Evolutionary conservation across 495 filamentous ascomycete genomes (phyloP).

Genomic region (Hypoxylon fuscum): DNA sequence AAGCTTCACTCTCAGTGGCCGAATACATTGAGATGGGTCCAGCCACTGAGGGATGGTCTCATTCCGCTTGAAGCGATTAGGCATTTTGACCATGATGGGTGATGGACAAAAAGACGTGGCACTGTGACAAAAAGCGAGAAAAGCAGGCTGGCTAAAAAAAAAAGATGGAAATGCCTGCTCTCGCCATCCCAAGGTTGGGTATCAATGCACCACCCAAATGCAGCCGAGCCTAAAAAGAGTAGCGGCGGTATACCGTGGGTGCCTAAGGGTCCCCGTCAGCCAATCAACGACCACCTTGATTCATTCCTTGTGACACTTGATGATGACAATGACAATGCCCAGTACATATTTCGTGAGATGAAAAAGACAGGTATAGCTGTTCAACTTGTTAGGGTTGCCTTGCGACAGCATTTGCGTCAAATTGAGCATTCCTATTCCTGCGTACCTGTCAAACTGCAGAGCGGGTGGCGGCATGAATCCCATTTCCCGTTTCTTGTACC

Average conservation of each 20-base stretch:
- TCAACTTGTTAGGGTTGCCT: constrained; percentile 26
- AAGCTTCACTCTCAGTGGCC: constrained; percentile 22
- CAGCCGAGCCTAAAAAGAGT: constrained; percentile 42
- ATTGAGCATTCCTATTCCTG: constrained; percentile 12
- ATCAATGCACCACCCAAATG: constrained; percentile 39
- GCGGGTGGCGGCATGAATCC: constrained; percentile 35
- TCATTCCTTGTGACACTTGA: constrained; percentile 38
- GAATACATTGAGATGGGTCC: constrained; percentile 31
- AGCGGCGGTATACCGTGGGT: constrained; percentile 37
- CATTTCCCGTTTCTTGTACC: constrained; percentile 25
- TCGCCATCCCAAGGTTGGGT: constrained; percentile 40
- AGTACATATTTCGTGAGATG: constrained; percentile 33
- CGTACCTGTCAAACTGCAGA: constrained; percentile 42
- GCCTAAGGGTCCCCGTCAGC: constrained; percentile 38
- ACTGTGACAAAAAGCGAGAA: constrained; percentile 23
- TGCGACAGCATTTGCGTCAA: constrained; percentile 37
- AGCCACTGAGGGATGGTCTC: constrained; percentile 33
- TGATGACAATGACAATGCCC: constrained; percentile 40
- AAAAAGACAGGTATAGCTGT: constrained; percentile 33
- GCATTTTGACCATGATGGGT: constrained; percentile 17
- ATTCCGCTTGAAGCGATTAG: constrained; percentile 41
- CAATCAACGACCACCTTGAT: constrained; percentile 31
- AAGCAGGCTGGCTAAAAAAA: constrained; percentile 25
- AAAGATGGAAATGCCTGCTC: constrained; percentile 38
- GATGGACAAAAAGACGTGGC: constrained; percentile 34